phyloP scores from a whole-genome alignment of 2,329 filamentous ascomycete species.

The Fusarium mundagurra region DNA sequence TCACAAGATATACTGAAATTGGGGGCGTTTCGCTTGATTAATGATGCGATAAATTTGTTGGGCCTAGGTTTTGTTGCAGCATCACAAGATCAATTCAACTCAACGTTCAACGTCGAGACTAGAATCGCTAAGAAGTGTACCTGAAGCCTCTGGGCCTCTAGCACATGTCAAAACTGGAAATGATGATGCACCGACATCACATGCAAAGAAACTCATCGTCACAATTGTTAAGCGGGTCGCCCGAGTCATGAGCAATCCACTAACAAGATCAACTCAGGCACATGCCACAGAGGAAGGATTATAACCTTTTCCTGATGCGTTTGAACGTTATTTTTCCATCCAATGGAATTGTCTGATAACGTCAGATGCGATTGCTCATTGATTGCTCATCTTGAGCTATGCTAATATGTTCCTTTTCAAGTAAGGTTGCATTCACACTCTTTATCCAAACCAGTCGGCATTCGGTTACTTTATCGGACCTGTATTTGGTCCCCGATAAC shows the following conservation, averaged over 20 bases:
- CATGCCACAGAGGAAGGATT: slow-evolving; percentile 16
- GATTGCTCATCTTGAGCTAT: slow-evolving; percentile 20
- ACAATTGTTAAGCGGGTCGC: slow-evolving; percentile 27
- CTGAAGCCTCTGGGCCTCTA: slow-evolving; percentile 26
- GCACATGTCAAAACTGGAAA: slow-evolving; percentile 44
- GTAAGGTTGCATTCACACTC: slow-evolving; percentile 1
- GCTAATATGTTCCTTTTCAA: slow-evolving; percentile 6
- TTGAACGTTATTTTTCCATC: slow-evolving; percentile 26
- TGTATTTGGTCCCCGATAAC: slow-evolving; percentile 17
- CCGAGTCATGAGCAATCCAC: slow-evolving; percentile 29
- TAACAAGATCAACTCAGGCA: slow-evolving; percentile 31
- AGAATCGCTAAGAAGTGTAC: slow-evolving; percentile 16
- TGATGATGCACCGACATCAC: slow-evolving; percentile 37
- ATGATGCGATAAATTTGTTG: slow-evolving; percentile 15
- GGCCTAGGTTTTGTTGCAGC: neutral
- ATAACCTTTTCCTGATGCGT: slow-evolving; percentile 27
- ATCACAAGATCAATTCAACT: slow-evolving; percentile 28
- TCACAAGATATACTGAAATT: slow-evolving; percentile 9
- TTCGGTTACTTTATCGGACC: slow-evolving; percentile 20
- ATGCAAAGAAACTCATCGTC: slow-evolving; percentile 34
- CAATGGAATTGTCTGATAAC: slow-evolving; percentile 24
- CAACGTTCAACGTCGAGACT: slow-evolving; percentile 2
- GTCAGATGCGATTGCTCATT: slow-evolving; percentile 19
- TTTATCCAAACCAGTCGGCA: slow-evolving; percentile 31
- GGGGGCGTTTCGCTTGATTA: slow-evolving; percentile 3